phyloP scores from a whole-genome alignment of 306 rosid species.

The Cicer yamashitae region DNA sequence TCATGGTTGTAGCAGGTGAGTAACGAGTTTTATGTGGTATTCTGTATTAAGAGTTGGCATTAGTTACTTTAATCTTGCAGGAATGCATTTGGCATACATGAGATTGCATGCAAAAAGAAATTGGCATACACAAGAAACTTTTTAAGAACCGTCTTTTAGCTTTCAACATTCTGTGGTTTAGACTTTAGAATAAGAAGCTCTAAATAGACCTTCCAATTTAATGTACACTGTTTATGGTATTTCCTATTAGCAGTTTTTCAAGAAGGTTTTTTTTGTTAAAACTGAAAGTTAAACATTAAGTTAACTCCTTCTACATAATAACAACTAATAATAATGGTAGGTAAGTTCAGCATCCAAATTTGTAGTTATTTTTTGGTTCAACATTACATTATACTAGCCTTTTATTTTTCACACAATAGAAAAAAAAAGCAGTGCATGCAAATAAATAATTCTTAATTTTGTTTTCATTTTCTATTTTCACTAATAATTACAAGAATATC shows the following conservation, averaged over 20 bases:
- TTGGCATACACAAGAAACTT: slow-evolving; percentile 1
- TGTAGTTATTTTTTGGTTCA: slow-evolving; percentile 12
- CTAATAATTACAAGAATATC: slow-evolving; percentile 10
- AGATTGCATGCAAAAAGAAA: slow-evolving; percentile 6
- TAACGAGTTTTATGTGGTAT: slow-evolving; percentile 9
- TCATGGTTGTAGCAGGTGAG: slow-evolving; percentile 82
- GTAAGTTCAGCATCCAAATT: slow-evolving; percentile 20
- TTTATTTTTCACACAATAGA: slow-evolving; percentile 2
- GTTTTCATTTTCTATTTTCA: neutral
- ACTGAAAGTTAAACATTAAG: slow-evolving; percentile 30
- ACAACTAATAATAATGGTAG: neutral
- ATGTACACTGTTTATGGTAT: slow-evolving; percentile 10
- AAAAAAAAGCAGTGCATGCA: neutral
- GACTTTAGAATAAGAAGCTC: slow-evolving; percentile 31
- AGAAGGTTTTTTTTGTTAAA: slow-evolving; percentile 28
- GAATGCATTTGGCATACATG: slow-evolving; percentile 24
- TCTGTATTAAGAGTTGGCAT: slow-evolving; percentile 29
- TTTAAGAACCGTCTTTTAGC: neutral
- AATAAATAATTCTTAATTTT: slow-evolving; percentile 20
- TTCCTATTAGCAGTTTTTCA: slow-evolving; percentile 6
- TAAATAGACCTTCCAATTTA: slow-evolving; percentile 35
- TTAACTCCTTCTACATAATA: slow-evolving; percentile 2
- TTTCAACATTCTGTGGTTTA: slow-evolving; percentile 15
- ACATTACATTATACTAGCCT: neutral
- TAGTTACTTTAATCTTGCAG: slow-evolving; percentile 13